Conservation (phyloP, 371 early-diverging fungal genomes). For the Saksenaea oblongispora region DNA sequence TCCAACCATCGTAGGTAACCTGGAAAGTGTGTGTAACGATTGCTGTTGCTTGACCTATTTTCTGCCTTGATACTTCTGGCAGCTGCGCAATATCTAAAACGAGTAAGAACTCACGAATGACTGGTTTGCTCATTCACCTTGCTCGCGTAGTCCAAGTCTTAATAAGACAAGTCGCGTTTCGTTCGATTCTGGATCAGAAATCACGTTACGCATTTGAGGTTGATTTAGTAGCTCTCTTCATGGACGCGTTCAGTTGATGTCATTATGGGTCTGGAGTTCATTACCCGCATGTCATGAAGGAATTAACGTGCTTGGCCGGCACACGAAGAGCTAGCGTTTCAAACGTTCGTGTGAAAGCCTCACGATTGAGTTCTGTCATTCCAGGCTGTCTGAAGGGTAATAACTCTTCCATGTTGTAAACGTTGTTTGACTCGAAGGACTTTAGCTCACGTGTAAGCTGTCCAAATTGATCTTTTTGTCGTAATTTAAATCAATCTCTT, state of each 20-base stretch:
- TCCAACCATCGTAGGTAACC: constrained; percentile 79
- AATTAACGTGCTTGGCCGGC: constrained; percentile 58
- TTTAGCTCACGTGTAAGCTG: not conserved
- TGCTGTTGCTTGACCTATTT: constrained; percentile 52
- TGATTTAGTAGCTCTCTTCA: constrained; percentile 67
- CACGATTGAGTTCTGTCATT: constrained; percentile 58
- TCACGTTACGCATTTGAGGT: constrained; percentile 73
- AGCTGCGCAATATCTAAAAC: constrained; percentile 32
- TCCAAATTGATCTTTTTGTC: no score
- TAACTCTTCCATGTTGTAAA: constrained; percentile 12
- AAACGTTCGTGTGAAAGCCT: constrained; percentile 59
- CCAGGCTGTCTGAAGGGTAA: constrained; percentile 51
- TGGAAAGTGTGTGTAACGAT: constrained; percentile 56
- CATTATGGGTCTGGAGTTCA: not conserved
- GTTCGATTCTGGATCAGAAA: constrained; percentile 56
- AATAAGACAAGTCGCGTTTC: constrained; percentile 68
- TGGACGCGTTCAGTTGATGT: not conserved
- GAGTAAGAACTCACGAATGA: not conserved
- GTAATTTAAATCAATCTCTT: no score
- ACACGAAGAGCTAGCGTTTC: constrained; percentile 64
- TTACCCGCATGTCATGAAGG: constrained; percentile 34
- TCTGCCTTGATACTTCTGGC: constrained; percentile 42
- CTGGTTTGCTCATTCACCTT: constrained; percentile 19
- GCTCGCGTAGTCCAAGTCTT: constrained; percentile 40
- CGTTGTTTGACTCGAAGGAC: not conserved